Base-by-base conservation (phyloP, 495 filamentous ascomycete genomes). In the Penicillium angulare region DNA sequence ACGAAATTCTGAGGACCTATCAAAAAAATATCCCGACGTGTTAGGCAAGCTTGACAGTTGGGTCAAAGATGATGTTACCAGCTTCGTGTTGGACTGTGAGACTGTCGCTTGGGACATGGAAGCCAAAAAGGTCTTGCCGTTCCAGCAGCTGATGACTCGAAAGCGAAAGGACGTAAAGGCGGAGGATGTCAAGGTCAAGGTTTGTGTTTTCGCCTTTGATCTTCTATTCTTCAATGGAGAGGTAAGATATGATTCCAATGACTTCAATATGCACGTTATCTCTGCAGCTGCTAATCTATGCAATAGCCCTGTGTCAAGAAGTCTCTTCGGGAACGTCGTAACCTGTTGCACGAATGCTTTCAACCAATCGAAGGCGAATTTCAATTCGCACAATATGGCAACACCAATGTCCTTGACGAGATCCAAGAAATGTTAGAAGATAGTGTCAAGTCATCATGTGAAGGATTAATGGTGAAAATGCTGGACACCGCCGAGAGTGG, bases 401-500 rank as follows among this genome's bases (percentile, higher is more conserved):
- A 97, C 63, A 90, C 88, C n/a, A 86, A 83, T 52, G 88, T 93
- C 31, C 75, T 97, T 12, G 92, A 97, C 22, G 88, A 95, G 59
- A 97, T 98, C 45, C 91, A 96, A 64, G 78, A 72, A 17, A 85
- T 98, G 58, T 81, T 98, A 7, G 93, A 98, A 50, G 92, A 97
- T 17, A 88, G 83, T 56, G 87, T 97, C 51, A 96, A 96, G 69
- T 88, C 91, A 7, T 90, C 88, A 0, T 98, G 93, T 59, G 93
- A 98, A 73, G 93, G 93, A 5, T 72, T 98, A 27, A 98, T 98
- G 93, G 93, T 98, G 9, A 98, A 98, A 72, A 98, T 97, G 92
- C 72, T 98, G 44, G 90, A 97, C 60, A 95, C 92, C 2, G 69
- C 79, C 0, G 90, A 95, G 65, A 92, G 87, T 61, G 87, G 87